A percentile compares a stretch with the other conserved stretches of the same genome.
Evolutionary conservation across 164 flowering plant genomes (phyloP).

Genomic region (Brasenia schreberi): DNA sequence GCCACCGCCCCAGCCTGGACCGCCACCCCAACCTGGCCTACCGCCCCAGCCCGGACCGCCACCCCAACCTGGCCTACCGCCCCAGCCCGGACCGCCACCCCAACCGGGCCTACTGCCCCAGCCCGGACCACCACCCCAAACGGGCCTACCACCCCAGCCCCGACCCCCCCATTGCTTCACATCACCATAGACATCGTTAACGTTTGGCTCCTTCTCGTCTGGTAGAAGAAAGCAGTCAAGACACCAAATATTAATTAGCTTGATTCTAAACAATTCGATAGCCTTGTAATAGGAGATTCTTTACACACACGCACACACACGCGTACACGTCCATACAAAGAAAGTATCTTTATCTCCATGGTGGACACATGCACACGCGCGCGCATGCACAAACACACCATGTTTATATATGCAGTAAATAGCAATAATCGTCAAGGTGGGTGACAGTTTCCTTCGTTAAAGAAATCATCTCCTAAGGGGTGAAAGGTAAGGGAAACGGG

Average conservation of each 20-base stretch:
- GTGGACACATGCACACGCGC: too few species aligned
- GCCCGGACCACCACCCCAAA: not conserved
- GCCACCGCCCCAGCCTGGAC: not conserved
- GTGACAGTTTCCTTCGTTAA: too few species aligned
- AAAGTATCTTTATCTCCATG: too few species aligned
- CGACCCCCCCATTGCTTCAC: not conserved
- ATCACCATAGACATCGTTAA: not conserved
- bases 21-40: not conserved
- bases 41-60: not conserved
- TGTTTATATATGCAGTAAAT: too few species aligned
- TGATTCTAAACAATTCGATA: too few species aligned
- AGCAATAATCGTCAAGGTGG: too few species aligned
- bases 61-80: not conserved
- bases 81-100: not conserved
- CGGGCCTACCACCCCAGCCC: not conserved
- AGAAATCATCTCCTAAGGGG: too few species aligned
- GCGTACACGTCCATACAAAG: too few species aligned
- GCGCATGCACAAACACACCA: too few species aligned
- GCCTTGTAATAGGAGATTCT: too few species aligned
- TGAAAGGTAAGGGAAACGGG: too few species aligned
- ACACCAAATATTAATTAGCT: not conserved
- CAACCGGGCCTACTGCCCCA: not conserved
- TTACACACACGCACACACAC: too few species aligned
- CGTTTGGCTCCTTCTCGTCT: not conserved
- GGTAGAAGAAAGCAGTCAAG: not conserved